Evolutionary conservation across 2,329 filamentous ascomycete species (phyloP).

Genomic region (Pleomassaria siparia): DNA sequence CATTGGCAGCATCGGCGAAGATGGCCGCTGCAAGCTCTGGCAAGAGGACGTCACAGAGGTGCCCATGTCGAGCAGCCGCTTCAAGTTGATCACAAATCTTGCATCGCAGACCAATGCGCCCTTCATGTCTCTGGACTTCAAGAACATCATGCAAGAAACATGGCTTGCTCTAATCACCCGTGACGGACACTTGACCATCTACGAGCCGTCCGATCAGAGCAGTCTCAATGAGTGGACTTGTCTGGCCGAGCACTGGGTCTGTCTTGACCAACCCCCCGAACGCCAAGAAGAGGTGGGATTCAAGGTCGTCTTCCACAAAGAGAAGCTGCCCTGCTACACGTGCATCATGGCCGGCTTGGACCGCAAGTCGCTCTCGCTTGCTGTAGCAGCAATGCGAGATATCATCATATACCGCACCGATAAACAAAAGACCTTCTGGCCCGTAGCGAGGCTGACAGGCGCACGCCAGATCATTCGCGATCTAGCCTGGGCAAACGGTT

Average conservation of each 20-base stretch:
- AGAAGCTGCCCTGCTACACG: conserved; percentile 76
- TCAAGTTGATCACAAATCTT: conserved; percentile 68
- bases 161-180: conserved; percentile 83
- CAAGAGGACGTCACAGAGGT: conserved; percentile 83
- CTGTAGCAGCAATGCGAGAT: conserved; percentile 81
- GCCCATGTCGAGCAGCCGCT: conserved; percentile 73
- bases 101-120: conserved; percentile 68
- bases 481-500: conserved; percentile 89
- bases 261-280: conserved; percentile 60
- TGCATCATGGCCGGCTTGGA: conserved; percentile 80
- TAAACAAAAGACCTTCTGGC: conserved; percentile 77
- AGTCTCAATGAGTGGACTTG: conserved; percentile 74
- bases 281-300: conserved; percentile 87
- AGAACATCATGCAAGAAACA: conserved; percentile 79
- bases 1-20: conserved; percentile 83
- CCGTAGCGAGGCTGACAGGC: conserved; percentile 72
- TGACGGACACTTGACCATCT: conserved; percentile 76
- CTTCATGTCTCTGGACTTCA: conserved; percentile 80
- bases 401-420: conserved; percentile 83
- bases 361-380: conserved; percentile 74
- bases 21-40: conserved; percentile 90
- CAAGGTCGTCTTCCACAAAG: conserved; percentile 83
- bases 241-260: conserved; percentile 76
- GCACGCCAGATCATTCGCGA: conserved; percentile 81
- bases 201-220: conserved; percentile 84